Evolutionary conservation across 2,329 filamentous ascomycete species (phyloP).

Genomic region (Grosmannia penicillata): DNA sequence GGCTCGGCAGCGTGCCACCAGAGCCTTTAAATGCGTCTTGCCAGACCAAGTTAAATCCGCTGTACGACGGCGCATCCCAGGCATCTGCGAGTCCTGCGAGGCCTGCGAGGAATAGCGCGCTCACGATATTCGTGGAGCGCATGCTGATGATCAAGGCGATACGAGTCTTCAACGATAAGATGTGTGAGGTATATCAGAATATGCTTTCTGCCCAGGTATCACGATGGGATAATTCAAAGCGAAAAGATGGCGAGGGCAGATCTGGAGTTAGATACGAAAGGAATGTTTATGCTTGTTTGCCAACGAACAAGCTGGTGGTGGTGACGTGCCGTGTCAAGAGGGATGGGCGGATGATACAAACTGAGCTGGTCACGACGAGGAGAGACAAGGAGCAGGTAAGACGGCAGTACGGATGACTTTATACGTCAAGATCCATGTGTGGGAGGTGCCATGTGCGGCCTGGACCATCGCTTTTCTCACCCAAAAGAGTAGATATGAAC

Average conservation of each 20-base stretch:
- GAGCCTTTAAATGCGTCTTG: slow-evolving; percentile 26
- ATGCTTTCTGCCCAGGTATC: too few species aligned
- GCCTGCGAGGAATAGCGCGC: slow-evolving; percentile 8
- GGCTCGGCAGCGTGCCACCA: slow-evolving; percentile 18
- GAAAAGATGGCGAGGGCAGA: not conserved
- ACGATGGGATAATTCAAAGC: not conserved
- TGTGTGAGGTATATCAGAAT: not conserved
- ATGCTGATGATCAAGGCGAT: too few species aligned
- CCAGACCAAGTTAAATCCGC: slow-evolving; percentile 25
- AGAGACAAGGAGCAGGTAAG: too few species aligned
- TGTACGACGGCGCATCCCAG: slow-evolving; percentile 22
- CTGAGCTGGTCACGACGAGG: too few species aligned
- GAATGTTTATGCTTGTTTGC: not conserved
- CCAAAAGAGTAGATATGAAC: too few species aligned
- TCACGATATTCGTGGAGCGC: too few species aligned
- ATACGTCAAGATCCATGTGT: too few species aligned
- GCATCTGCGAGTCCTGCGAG: slow-evolving; percentile 18
- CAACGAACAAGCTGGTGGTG: not conserved
- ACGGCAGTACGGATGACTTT: too few species aligned
- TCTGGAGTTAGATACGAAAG: not conserved
- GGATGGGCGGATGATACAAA: not conserved
- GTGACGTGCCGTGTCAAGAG: not conserved
- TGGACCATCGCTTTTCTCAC: too few species aligned
- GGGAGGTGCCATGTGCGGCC: too few species aligned
- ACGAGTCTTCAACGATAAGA: not conserved